Evolutionary conservation across 2,329 filamentous ascomycete species (phyloP).

Genomic region (Myotisia sp.): DNA sequence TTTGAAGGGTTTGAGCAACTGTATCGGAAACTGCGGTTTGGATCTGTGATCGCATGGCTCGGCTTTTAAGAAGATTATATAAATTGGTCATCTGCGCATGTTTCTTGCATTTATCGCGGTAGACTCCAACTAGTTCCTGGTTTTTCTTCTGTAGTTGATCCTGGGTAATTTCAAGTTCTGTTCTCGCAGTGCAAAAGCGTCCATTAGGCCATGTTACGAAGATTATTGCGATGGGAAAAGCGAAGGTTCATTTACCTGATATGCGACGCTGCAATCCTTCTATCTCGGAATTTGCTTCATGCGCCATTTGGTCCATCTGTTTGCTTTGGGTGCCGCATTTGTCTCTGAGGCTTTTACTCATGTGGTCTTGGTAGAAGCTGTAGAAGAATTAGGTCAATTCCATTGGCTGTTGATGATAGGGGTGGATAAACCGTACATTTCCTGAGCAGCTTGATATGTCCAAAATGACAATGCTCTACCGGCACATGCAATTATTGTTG

Average conservation of each 20-base stretch:
- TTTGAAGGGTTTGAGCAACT: constrained; percentile 34
- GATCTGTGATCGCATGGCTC: constrained; percentile 40
- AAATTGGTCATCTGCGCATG: constrained; percentile 52
- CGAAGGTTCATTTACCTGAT: constrained; percentile 32
- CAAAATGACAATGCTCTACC: constrained; percentile 68
- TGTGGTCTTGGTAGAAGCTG: constrained; percentile 63
- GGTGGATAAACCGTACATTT: constrained; percentile 47
- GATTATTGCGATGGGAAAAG: constrained; percentile 1
- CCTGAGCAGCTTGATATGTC: constrained; percentile 69
- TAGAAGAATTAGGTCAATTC: neutral
- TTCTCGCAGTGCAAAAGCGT: too few species aligned
- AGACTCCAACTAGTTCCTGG: constrained; percentile 52
- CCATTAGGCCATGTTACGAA: too few species aligned
- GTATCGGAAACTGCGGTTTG: constrained; percentile 42
- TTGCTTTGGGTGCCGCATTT: constrained; percentile 52
- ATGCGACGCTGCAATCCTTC: constrained; percentile 51
- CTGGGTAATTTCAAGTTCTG: constrained; percentile 47
- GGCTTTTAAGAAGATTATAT: constrained; percentile 43
- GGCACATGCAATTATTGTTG: constrained; percentile 73
- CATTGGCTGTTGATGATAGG: constrained; percentile 3
- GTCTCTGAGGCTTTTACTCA: constrained; percentile 56
- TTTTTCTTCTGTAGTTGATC: constrained; percentile 54
- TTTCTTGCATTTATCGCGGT: constrained; percentile 56
- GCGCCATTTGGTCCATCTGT: constrained; percentile 58
- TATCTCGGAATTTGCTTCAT: constrained; percentile 62